A percentile compares a stretch with the other conserved stretches of the same genome.
phyloP scores from a whole-genome alignment of 2,329 filamentous ascomycete genomes.

The Fusarium metavorans region DNA sequence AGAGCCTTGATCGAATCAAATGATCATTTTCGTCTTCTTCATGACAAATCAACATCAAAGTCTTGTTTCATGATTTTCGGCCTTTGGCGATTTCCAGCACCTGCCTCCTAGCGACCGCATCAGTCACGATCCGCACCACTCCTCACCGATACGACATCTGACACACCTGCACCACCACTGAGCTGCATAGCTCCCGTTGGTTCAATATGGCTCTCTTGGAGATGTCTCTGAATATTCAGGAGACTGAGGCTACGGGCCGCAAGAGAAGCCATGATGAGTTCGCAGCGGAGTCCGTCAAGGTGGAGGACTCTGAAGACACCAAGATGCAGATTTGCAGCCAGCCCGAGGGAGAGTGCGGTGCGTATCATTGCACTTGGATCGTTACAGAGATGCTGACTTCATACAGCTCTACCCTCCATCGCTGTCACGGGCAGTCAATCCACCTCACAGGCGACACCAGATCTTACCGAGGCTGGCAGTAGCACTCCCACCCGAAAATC shows the following conservation, averaged over 20 bases:
- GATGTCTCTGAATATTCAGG: constrained; percentile 62
- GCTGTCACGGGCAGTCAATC: constrained; percentile 44
- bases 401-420: constrained; percentile 40
- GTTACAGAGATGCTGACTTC: constrained; percentile 20
- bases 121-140: background rate
- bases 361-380: constrained; percentile 6
- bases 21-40: constrained; percentile 10
- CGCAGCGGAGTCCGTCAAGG: constrained; percentile 48
- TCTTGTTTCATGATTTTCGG: constrained; percentile 22
- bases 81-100: constrained; percentile 14
- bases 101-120: constrained; percentile 6
- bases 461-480: constrained; percentile 57
- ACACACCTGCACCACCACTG: background rate
- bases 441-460: constrained; percentile 47
- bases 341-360: constrained; percentile 40
- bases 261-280: constrained; percentile 64
- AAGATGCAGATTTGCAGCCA: constrained; percentile 32
- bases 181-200: constrained; percentile 13
- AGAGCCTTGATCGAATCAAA: background rate
- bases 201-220: constrained; percentile 60
- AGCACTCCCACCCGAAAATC: constrained; percentile 55
- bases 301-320: constrained; percentile 33
- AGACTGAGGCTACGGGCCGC: constrained; percentile 55
- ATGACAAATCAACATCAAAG: constrained; percentile 6
- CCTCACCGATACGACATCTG: background rate